Base-by-base conservation (phyloP, 768 basidiomycete species). In the Suillus paluster region DNA sequence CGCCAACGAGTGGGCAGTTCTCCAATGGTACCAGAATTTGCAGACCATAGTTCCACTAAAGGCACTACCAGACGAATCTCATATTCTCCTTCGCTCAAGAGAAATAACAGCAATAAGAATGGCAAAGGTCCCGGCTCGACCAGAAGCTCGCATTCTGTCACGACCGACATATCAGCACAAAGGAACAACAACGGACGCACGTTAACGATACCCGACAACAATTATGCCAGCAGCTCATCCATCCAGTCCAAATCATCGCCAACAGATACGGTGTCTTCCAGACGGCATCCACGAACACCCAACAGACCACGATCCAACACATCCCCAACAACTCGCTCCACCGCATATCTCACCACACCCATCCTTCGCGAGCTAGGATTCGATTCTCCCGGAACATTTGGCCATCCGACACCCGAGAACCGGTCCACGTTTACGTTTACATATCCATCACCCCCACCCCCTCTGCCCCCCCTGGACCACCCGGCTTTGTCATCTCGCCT, bases 391-490 rank as follows among this genome's bases (percentile, higher is more conserved):
- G 75, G 68, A 59, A 82, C 81, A 0, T 79, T 80, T 62, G 81
- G 81, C 10, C 61, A 73, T 38, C 74, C 73, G 8, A 78, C 80
- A 21, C 79, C 78, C 4, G 64, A 66, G 55, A 67, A 66, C 38
- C 53, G 61, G 55, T 62, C 66, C 21, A 65, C 62, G 42, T 65
- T 59, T 63, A 64, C 67, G 39, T 64, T 64, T 70, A 72, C 66
- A 69, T 58, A 53, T 73, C 65, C 64, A 73, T 77, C 79, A 21
- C 69, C 76, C 34, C 79, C 74, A 5, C 86, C 86, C 10, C 85
- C 86, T 15, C 67, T 88, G 39, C 86, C 86, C n/a, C 78, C 84
- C 17, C 78, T 86, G 33, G 73, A 80, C 58, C 87, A 77, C 63
- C 77, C 78, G 33, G 63, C 52, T 17, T 63, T 71, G 42, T 63